Evolutionary conservation across 108 stramenopile species (phyloP), one percentile per base, ranked within the genome.

Genomic region (Nitzschia sp.): DNA sequence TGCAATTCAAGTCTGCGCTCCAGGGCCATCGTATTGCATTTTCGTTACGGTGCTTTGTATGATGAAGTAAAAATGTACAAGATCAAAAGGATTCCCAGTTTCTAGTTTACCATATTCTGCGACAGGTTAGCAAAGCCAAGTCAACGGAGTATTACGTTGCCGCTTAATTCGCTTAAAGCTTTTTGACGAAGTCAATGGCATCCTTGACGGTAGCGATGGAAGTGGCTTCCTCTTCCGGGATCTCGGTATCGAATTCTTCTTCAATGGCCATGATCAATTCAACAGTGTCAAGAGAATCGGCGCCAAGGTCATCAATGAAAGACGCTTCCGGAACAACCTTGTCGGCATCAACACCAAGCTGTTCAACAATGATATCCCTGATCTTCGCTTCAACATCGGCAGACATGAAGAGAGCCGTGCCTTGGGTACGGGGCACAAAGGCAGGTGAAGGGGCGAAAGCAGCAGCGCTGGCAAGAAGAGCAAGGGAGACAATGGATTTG

Each of bases 241-340:
- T 98, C 69, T 97, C 96, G 59, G 94, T 87, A 68, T 91, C 90
- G 82, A 97, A 98, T 80, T 97, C 96, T 65, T 98, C 98, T 72
- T 98, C 98, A 60, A 98, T 82, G 57, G 94, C 88, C 98, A 98
- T 97, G 77, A 97, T 95, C 68, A 97, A 75, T 78, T 97, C 95
- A 45, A 98, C 98, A 55, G 95, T 93, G 69, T 98, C 98, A 66
- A 98, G 85, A 47, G 97, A 97, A 81, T 98, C 98, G 54, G 96
- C 91, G 67, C 89, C 94, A 36, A 98, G 91, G 61, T 98, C 98
- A 66, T 95, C 96, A 82, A 93, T 91, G 95, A 98, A 98, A 65
- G 70, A 77, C 71, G 88, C 88, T 47, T 61, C 73, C 46, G 67
- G 68, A 34, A 71, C 73, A 66, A 85, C 79, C 59, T 90, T 84